Evolutionary conservation across 1,284 basidiomycete genomes (phyloP).

Genomic region (Testicularia cyperi): DNA sequence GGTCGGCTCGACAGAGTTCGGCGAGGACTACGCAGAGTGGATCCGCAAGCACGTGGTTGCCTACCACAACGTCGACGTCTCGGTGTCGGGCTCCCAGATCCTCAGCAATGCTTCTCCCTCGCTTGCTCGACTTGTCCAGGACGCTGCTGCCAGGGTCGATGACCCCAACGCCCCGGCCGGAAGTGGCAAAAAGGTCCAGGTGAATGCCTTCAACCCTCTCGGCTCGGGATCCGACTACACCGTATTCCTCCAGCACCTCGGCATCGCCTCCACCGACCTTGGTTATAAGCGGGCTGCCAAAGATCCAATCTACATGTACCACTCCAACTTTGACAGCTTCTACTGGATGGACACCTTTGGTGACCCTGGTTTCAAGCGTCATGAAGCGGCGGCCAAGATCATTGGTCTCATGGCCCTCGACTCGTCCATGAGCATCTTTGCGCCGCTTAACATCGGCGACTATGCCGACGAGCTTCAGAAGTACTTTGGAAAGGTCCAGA

Average conservation of each 20-base stretch:
- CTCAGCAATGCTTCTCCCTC: conserved; percentile 69
- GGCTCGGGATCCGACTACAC: conserved; percentile 71
- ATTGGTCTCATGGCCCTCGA: conserved; percentile 65
- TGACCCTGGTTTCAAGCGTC: conserved; percentile 74
- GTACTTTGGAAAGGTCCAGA: conserved; percentile 39
- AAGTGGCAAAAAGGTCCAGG: conserved; percentile 11
- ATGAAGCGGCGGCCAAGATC: conserved; percentile 69
- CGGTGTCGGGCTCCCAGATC: conserved; percentile 72
- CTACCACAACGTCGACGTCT: conserved; percentile 80
- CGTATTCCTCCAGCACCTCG: conserved; percentile 68
- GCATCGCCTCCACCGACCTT: conserved; percentile 60
- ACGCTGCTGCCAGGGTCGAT: conserved; percentile 68
- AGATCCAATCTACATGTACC: conserved; percentile 64
- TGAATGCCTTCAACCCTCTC: conserved; percentile 34
- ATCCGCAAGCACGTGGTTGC: conserved; percentile 76
- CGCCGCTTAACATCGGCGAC: conserved; percentile 73
- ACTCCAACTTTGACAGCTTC: conserved; percentile 73
- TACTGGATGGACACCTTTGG: conserved; percentile 74
- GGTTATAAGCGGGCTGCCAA: conserved; percentile 51
- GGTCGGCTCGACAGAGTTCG: conserved; percentile 83
- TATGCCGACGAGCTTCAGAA: conserved; percentile 37
- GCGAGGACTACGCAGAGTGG: conserved; percentile 83
- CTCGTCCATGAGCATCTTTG: conserved; percentile 66
- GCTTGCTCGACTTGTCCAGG: conserved; percentile 72
- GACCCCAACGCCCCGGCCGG: conserved; percentile 21